Percentiles rank a stretch among this genome's conserved stretches.
phyloP scores from a whole-genome alignment of 2,329 filamentous ascomycete species.

The Pseudopithomyces chartarum region DNA sequence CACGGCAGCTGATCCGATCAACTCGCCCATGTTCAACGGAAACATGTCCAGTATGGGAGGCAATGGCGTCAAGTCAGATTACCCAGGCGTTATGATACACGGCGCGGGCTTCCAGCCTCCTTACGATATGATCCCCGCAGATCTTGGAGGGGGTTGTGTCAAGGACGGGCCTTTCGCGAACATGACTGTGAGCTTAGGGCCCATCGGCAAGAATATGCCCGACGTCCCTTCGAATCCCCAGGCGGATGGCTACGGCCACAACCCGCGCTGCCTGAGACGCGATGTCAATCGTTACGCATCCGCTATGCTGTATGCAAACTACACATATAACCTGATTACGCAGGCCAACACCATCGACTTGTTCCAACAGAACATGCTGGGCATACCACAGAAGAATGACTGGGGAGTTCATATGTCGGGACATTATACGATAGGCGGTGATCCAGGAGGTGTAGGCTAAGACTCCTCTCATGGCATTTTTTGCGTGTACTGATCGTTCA shows the following conservation, averaged over 20 bases:
- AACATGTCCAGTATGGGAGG: constrained; percentile 53
- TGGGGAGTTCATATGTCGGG: constrained; percentile 51
- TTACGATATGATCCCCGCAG: constrained; percentile 49
- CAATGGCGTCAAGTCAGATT: constrained; percentile 45
- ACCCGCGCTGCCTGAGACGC: constrained; percentile 43
- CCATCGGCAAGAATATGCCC: constrained; percentile 45
- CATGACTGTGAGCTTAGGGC: constrained; percentile 50
- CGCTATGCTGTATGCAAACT: constrained; percentile 19
- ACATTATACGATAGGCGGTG: constrained; percentile 33
- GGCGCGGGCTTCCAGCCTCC: constrained; percentile 16
- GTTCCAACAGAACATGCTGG: constrained; percentile 45
- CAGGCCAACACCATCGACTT: constrained; percentile 29
- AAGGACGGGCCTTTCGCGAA: constrained; percentile 56
- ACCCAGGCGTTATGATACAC: constrained; percentile 17
- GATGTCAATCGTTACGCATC: constrained; percentile 35
- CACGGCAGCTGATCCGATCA: constrained; percentile 25
- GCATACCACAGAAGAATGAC: constrained; percentile 31
- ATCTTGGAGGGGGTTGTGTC: constrained; percentile 60
- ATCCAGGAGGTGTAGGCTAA: constrained; percentile 31
- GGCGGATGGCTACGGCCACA: constrained; percentile 24
- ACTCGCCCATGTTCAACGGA: constrained; percentile 60
- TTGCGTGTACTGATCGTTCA: not conserved
- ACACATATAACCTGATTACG: constrained; percentile 26
- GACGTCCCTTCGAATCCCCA: constrained; percentile 35
- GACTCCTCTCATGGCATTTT: not conserved